Conservation (phyloP, 2,329 filamentous ascomycete species). For the Fusarium praegraminearum region DNA sequence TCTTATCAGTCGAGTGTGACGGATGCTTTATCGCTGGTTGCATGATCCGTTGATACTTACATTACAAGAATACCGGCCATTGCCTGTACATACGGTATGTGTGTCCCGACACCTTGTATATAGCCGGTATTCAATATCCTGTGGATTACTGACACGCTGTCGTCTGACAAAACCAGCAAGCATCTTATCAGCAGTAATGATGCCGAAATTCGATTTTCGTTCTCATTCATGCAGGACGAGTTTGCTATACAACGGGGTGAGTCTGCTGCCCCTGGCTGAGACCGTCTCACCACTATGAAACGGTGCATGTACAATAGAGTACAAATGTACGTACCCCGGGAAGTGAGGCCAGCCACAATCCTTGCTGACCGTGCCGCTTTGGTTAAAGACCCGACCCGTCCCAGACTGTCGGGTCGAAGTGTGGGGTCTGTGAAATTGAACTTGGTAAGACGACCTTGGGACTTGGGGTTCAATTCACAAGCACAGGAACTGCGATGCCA, state of each 20-base stretch:
- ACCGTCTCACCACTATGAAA: constrained; percentile 15
- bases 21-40: neutral
- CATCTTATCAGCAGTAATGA: neutral
- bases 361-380: constrained; percentile 43
- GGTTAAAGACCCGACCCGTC: constrained; percentile 39
- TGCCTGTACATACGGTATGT: neutral
- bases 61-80: neutral
- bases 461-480: constrained; percentile 28
- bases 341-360: constrained; percentile 45
- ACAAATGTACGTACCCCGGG: constrained; percentile 27
- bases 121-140: neutral
- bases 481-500: neutral
- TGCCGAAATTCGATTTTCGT: constrained; percentile 29
- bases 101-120: neutral
- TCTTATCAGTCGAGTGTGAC: neutral
- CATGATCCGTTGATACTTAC: neutral
- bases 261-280: constrained; percentile 14
- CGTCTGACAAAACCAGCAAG: neutral
- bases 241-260: constrained; percentile 12
- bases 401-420: constrained; percentile 47
- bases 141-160: neutral
- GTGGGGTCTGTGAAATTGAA: constrained; percentile 44
- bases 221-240: constrained; percentile 31
- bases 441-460: constrained; percentile 30
- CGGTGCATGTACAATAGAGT: constrained; percentile 4